A percentile compares a stretch with the other conserved stretches of the same genome.
Conservation (phyloP, 805 yeast genomes). For the Suhomyces canberraensis region DNA sequence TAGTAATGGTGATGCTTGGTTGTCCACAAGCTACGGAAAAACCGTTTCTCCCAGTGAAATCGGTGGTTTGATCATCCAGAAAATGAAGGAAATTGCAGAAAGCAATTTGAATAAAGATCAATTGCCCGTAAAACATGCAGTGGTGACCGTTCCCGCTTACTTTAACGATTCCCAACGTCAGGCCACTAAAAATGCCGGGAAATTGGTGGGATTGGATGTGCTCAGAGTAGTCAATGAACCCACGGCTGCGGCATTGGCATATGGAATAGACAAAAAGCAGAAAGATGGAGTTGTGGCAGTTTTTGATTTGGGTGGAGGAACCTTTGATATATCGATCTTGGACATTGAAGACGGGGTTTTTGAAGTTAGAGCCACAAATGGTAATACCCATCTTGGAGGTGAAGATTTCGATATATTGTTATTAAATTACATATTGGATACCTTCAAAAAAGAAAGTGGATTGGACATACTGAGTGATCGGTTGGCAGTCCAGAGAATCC, state of each 20-base stretch:
- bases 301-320: constrained; percentile 83
- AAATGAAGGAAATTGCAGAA: constrained; percentile 67
- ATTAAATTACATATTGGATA: constrained; percentile 52
- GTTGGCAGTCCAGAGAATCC: constrained; percentile 66
- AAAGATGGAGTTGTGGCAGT: constrained; percentile 54
- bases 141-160: constrained; percentile 82
- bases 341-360: constrained; percentile 80
- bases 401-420: constrained; percentile 78
- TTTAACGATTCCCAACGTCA: constrained; percentile 80
- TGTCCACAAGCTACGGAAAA: constrained; percentile 42
- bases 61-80: constrained; percentile 59
- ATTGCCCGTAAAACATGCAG: constrained; percentile 58
- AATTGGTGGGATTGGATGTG: constrained; percentile 70
- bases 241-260: constrained; percentile 82
- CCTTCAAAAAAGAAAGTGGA: constrained; percentile 52
- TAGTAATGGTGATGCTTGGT: constrained; percentile 68
- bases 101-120: constrained; percentile 27
- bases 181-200: constrained; percentile 79
- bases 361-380: constrained; percentile 80
- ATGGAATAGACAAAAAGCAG: constrained; percentile 59
- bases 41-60: constrained; percentile 66
- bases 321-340: constrained; percentile 75
- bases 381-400: constrained; percentile 83
- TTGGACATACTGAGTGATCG: constrained; percentile 50
- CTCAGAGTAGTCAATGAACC: constrained; percentile 80